Base-by-base conservation (phyloP, 2,329 filamentous ascomycete species). In the Gaeumannomyces sp. region DNA sequence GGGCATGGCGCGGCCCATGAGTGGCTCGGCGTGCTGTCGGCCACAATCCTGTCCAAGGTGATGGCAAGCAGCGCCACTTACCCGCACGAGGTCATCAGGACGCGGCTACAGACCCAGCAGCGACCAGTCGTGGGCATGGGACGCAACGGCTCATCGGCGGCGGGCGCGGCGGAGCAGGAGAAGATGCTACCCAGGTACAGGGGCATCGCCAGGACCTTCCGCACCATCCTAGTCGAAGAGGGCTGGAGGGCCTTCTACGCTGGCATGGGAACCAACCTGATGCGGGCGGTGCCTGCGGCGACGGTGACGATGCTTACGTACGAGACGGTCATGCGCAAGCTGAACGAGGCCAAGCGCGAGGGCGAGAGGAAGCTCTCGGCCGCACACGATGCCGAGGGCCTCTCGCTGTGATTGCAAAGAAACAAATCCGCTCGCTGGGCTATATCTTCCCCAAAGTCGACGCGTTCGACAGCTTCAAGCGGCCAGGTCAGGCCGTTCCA, bases 241-340 rank as follows among this genome's bases (percentile, higher is more conserved):
- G 95, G 95, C 8, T 97, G 94, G 93, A 85, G 90, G 67, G 94
- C 94, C 4, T 98, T 99, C 72, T 99, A 99, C 75, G 94, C 93
- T 29, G 95, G 95, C 50, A 92, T 99, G 82, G 95, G 95, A 53
- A 97, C 94, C 61, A 99, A 99, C 78, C 91, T 99, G 87, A 92
- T 98, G 82, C 86, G 95, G 65, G 95, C 95, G 10, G 89, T 99
- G 16, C 95, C 95, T 38, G 93, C 95, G 28, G 94, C 95, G 27
- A 96, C 96, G 72, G 97, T 96, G 31, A 99, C 95, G 3, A 96
- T 99, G 89, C 83, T 98, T 73, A 98, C 94, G 16, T 99, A 97
- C 73, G 95, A 99, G 78, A 95, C 89, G 70, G 78, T 83, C 62
- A 87, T 87, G 85, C 78, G 80, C 63, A 74, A 78, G 64, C 75